Evolutionary conservation across 192 early-diverging fungal species (phyloP), one percentile per base, ranked within the genome.

Genomic region (Gamsiella multidivaricata): DNA sequence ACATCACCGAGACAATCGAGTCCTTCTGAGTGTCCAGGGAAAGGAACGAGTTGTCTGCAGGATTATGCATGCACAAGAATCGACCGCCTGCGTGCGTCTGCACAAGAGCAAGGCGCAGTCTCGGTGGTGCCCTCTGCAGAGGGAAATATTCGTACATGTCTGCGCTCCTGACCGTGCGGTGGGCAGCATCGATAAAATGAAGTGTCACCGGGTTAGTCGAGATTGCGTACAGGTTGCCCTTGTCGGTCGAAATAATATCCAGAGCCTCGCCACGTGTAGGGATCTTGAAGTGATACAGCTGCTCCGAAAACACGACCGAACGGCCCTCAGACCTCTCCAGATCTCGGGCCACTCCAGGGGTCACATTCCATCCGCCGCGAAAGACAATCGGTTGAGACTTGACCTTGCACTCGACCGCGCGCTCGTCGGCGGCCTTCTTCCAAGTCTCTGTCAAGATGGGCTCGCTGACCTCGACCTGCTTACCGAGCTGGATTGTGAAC

Each of bases 61-160:
- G 82, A 51, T 91, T 88, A 53, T 91, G 90, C 23, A 93, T 71
- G 26, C 80, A 71, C 20, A 93, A 65, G 55, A 85, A 84, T 15
- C 78, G 80, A 18, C 69, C 59, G 12, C 42, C 32, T 3, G 68
- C 79, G 1, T 60, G 56, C 18, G 67, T 70, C 41, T 81, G 56
- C 15, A 88, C 70, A 22, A 85, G 59, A 12, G 87, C 65, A 14
- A 88, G 70, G 5, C 72, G 64, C 18, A 88, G 63, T n/a, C 85
- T 58, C 51, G 87, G 84, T 34, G 87, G 82, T 20, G 85, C 81
- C 49, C 79, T 70, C 53, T 85, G 84, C 0, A 88, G 63, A 11
- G 91, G 91, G 74, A 91, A 91, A 55, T 90, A 93, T 70, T 93
- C 91, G 54, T 91, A 91, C 63, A 93, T 80, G 52, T 91, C 88